A percentile compares a stretch with the other conserved stretches of the same genome.
Evolutionary conservation across 2,329 filamentous ascomycete genomes (phyloP).

Genomic region (Exophiala xenobiotica): DNA sequence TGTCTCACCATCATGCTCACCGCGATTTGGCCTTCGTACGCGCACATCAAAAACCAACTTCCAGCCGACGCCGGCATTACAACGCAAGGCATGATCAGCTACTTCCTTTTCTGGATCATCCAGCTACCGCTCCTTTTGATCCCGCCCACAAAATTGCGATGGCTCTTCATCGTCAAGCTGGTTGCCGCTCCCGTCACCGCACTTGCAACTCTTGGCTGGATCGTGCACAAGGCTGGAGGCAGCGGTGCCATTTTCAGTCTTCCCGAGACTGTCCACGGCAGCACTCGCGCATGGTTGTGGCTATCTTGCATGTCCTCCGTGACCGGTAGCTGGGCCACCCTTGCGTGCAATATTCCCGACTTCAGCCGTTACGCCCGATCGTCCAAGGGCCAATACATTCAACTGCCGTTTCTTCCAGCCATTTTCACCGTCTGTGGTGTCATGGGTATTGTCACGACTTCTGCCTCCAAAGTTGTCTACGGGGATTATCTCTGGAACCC

Average conservation of each 20-base stretch:
- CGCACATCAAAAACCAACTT: constrained; percentile 53
- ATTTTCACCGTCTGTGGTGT: constrained; percentile 52
- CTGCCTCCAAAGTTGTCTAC: constrained; percentile 40
- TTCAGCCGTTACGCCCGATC: constrained; percentile 45
- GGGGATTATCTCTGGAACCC: constrained; percentile 46
- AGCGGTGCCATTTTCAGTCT: constrained; percentile 51
- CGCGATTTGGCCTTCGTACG: constrained; percentile 47
- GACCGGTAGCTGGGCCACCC: constrained; percentile 37
- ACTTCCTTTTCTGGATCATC: constrained; percentile 59
- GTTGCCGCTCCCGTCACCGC: constrained; percentile 37
- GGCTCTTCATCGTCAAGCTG: constrained; percentile 54
- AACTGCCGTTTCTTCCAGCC: constrained; percentile 48
- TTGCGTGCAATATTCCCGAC: constrained; percentile 55
- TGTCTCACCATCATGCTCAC: constrained; percentile 36
- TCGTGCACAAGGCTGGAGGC: constrained; percentile 48
- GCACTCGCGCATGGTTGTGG: constrained; percentile 50
- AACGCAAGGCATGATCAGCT: constrained; percentile 56
- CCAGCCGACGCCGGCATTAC: constrained; percentile 54
- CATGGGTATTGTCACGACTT: constrained; percentile 59
- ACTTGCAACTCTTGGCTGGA: constrained; percentile 34
- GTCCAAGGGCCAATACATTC: constrained; percentile 41
- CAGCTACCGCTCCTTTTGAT: constrained; percentile 58
- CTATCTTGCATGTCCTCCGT: constrained; percentile 28
- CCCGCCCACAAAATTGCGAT: constrained; percentile 55
- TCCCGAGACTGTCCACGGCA: constrained; percentile 47